Evolutionary conservation across 2,329 filamentous ascomycete genomes (phyloP).

Genomic region (Aspergillus udagawae): DNA sequence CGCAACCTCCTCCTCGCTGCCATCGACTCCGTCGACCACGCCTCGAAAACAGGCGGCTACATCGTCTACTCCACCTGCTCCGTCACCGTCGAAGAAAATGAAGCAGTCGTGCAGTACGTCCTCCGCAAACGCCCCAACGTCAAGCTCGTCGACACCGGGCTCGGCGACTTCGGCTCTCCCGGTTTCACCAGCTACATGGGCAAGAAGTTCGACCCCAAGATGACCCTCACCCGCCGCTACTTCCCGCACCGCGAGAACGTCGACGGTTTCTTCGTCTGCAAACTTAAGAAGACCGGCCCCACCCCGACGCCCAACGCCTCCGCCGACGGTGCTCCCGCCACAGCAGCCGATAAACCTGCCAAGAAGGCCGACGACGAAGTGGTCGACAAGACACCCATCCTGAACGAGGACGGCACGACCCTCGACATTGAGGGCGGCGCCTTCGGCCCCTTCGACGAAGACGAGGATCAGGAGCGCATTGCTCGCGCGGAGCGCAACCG

Average conservation of each 20-base stretch:
- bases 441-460: constrained; percentile 72
- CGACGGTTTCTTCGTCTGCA: constrained; percentile 97
- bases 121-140: constrained; percentile 90
- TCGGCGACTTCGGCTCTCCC: constrained; percentile 79
- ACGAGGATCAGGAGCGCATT: constrained; percentile 68
- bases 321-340: constrained; percentile 23
- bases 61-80: constrained; percentile 96
- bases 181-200: constrained; percentile 88
- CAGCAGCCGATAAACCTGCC: constrained; percentile 16
- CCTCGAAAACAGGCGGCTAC: constrained; percentile 88
- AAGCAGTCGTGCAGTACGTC: constrained; percentile 89
- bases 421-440: constrained; percentile 43
- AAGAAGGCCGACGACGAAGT: constrained; percentile 41
- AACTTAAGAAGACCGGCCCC: constrained; percentile 88
- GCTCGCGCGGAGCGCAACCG: constrained; percentile 69
- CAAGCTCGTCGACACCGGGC: constrained; percentile 83
- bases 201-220: constrained; percentile 82
- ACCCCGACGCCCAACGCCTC: constrained; percentile 49
- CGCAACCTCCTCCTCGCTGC: constrained; percentile 90
- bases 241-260: constrained; percentile 93
- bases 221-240: constrained; percentile 79
- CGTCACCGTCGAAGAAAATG: constrained; percentile 90
- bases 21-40: constrained; percentile 90
- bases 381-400: constrained; percentile 67
- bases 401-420: constrained; percentile 34